Base-by-base conservation (phyloP, 768 basidiomycete genomes). In the Termitomyces sp. region DNA sequence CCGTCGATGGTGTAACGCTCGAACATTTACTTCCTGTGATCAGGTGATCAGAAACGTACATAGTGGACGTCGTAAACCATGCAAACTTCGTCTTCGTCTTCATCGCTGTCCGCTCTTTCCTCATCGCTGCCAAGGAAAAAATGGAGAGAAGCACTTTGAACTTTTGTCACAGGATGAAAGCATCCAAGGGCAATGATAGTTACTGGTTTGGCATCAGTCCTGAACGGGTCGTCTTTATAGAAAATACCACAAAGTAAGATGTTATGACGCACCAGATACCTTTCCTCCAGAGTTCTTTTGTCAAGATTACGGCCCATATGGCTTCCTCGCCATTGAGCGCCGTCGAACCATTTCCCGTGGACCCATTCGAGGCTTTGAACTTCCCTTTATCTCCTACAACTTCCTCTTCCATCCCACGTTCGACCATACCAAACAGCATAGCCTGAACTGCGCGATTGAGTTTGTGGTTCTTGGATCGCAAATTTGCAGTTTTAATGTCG, bases 281-380 rank as follows among this genome's bases (percentile, higher is more conserved):
- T 74, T 95, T 98, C 69, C 83, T 83, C 97, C 96, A 98, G 14
- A 98, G 78, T 66, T 98, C 95, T 71, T 91, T 91, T 18, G 93
- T 91, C 56, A 98, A 74, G 46, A 95, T 88, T 52, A 99, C 87
- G 4, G 97, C 96, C 95, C 96, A 98, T 87, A 97, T 91, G 3
- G 95, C 95, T 66, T 98, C 97, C 35, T 93, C 91, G 2, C 86
- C 85, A 51, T 77, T 79, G 56, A 74, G 71, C 32, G 73, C 70
- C 13, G 72, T 70, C 13, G 72, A 69, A n/a, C 71, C 70, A 60
- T 80, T 77, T 28, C 67, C 69, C 1, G 74, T 72, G 9, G 75
- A 70, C 6, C 74, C 71, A 52, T 71, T 65, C n/a, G 68, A 66
- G 32, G 75, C 76, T 61, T 82, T 75, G n/a, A 82, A 68, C 66